phyloP scores from a whole-genome alignment of 306 rosid species.

The Vigna trinervia region DNA sequence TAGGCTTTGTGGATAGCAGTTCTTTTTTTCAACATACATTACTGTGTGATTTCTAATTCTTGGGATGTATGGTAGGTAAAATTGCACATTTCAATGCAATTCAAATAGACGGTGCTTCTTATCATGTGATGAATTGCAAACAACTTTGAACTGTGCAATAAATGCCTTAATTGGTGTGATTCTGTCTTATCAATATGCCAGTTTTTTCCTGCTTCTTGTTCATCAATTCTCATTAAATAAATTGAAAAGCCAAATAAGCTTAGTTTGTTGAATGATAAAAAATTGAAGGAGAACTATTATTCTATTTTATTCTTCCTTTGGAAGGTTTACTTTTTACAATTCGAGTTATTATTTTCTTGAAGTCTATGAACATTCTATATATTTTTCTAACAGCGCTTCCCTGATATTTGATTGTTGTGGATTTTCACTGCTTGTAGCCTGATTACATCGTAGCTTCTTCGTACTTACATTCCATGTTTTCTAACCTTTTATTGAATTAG shows the following conservation, averaged over 20 bases:
- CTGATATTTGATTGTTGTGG: constrained; percentile 1
- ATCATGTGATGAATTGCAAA: constrained; percentile 1
- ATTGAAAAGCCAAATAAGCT: not conserved
- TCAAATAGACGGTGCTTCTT: not conserved
- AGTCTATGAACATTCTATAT: not conserved
- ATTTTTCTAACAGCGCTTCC: not conserved
- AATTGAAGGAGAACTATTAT: not conserved
- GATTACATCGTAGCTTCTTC: constrained; percentile 16
- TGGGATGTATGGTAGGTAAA: constrained; percentile 5
- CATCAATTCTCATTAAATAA: not conserved
- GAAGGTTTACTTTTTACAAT: not conserved
- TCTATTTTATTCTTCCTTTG: not conserved
- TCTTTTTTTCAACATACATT: constrained; percentile 3
- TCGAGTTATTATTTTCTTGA: not conserved
- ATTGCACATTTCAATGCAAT: not conserved
- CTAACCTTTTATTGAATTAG: constrained; percentile 52
- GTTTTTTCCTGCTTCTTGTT: not conserved
- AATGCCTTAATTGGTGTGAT: not conserved
- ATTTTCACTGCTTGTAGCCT: constrained; percentile 27
- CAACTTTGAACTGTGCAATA: not conserved
- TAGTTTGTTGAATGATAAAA: not conserved
- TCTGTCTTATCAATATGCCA: not conserved
- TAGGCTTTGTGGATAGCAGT: not conserved
- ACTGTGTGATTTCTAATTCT: not conserved
- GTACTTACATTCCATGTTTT: constrained; percentile 26